Evolutionary conservation across 108 stramenopile species (phyloP).

Genomic region (Cyclotella baltica): DNA sequence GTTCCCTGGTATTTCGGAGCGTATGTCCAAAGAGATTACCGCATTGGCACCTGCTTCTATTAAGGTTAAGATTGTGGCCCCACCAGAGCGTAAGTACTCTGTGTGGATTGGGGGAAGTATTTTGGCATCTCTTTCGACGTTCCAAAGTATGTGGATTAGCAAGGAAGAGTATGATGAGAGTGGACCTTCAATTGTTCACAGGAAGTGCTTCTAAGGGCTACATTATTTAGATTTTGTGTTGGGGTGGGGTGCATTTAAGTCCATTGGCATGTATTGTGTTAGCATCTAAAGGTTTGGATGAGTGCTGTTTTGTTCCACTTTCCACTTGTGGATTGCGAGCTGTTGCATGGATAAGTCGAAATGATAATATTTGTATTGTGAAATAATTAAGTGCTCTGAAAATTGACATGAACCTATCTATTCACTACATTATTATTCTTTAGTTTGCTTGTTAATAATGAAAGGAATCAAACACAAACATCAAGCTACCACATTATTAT

Average conservation of each 20-base stretch:
- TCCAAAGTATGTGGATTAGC: constrained; percentile 99
- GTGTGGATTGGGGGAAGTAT: constrained; percentile 99
- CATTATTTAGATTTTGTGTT: background rate
- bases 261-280: constrained; percentile 2
- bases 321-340: too few species aligned
- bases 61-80: constrained; percentile 99
- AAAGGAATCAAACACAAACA: too few species aligned
- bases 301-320: too few species aligned
- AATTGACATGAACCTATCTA: too few species aligned
- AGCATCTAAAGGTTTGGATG: too few species aligned
- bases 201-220: constrained; percentile 86
- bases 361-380: too few species aligned
- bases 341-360: too few species aligned
- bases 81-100: constrained; percentile 99
- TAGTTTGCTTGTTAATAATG: too few species aligned
- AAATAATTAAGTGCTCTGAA: too few species aligned
- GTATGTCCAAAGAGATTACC: constrained; percentile 99
- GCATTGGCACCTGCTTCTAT: constrained; percentile 94
- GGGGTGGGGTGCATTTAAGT: background rate
- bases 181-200: constrained; percentile 98
- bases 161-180: constrained; percentile 99
- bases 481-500: too few species aligned
- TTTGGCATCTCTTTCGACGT: constrained; percentile 97
- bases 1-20: constrained; percentile 99
- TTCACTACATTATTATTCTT: too few species aligned